phyloP scores from a whole-genome alignment of 257 asterid genomes.

The Cinchona pubescens region DNA sequence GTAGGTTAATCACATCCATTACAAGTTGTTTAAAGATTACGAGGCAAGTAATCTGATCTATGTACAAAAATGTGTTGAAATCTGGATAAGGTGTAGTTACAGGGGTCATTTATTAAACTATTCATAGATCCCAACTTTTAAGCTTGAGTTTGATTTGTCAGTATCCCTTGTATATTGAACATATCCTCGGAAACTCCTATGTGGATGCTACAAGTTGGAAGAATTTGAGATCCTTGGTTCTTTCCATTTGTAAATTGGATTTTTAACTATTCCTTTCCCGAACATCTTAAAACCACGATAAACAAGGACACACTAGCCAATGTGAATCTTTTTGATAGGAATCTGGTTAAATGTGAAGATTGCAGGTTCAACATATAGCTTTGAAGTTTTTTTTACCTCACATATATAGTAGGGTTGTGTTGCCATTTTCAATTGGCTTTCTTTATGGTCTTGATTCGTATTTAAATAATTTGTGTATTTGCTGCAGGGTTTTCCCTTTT shows the following conservation, averaged over 20 bases:
- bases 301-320: not conserved
- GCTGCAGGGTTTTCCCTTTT: constrained; percentile 72
- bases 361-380: not conserved
- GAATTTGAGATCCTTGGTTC: not conserved
- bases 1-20: not conserved
- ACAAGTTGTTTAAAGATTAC: not conserved
- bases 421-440: constrained; percentile 8
- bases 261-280: not conserved
- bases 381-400: not conserved
- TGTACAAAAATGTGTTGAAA: not conserved
- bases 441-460: constrained; percentile 1
- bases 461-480: not conserved
- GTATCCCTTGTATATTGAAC: not conserved
- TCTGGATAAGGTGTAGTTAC: not conserved
- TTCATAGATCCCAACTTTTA: not conserved
- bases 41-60: not conserved
- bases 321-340: not conserved
- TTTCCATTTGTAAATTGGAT: not conserved
- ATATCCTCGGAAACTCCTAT: not conserved
- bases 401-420: not conserved
- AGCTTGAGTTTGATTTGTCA: not conserved
- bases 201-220: not conserved
- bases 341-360: not conserved
- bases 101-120: not conserved
- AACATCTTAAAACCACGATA: not conserved